phyloP scores from a whole-genome alignment of 2,329 filamentous ascomycete genomes.

The Xylariales sp. region DNA sequence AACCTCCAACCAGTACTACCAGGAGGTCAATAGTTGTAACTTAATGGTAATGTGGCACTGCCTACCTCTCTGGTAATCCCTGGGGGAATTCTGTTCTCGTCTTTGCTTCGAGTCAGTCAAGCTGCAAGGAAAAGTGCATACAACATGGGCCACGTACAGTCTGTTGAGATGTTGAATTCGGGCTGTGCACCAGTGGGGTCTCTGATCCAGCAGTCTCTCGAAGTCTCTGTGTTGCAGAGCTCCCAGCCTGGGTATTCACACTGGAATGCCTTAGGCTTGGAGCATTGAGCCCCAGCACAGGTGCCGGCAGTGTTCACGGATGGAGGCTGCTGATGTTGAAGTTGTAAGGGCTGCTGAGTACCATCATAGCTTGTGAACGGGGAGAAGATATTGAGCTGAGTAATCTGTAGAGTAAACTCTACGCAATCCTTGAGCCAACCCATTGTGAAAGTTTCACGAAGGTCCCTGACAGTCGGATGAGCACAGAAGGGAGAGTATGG shows the following conservation, averaged over 20 bases:
- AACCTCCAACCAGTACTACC: conserved; percentile 12
- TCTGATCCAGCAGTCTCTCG: conserved; percentile 16
- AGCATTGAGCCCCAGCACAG: conserved; percentile 5
- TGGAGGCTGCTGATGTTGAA: conserved; percentile 2
- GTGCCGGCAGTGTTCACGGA: background rate
- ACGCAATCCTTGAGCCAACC: conserved; percentile 14
- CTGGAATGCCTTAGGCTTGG: conserved; percentile 1
- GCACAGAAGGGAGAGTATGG: no score
- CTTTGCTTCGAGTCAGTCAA: no score
- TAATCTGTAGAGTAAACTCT: conserved; percentile 13
- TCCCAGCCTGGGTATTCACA: conserved; percentile 15
- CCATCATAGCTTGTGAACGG: conserved; percentile 6
- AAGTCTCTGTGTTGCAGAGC: conserved; percentile 14
- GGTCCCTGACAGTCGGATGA: no score
- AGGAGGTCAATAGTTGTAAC: no score
- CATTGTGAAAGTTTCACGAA: background rate
- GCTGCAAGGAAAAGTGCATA: no score
- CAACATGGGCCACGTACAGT: no score
- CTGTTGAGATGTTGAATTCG: conserved; percentile 12
- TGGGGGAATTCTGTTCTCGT: conserved; percentile 9
- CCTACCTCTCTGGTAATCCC: conserved; percentile 4
- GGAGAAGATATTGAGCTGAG: conserved; percentile 11
- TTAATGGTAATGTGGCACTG: no score
- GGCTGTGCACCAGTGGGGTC: conserved; percentile 11
- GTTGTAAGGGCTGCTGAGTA: conserved; percentile 11